Evolutionary conservation across 2,329 filamentous ascomycete genomes (phyloP).

Genomic region (Alternaria gaisen): DNA sequence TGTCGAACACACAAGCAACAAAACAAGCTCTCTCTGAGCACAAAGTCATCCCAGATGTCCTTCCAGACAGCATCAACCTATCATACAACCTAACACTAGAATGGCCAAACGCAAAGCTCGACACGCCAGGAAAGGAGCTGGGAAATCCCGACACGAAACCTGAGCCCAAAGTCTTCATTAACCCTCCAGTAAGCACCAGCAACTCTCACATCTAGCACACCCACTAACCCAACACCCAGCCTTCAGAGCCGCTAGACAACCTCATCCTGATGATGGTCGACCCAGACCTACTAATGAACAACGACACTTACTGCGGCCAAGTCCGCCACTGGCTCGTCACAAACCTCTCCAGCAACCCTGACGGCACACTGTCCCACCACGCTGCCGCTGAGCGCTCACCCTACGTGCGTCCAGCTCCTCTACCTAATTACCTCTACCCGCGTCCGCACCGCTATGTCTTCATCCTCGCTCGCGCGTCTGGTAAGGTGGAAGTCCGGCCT

Average conservation of each 20-base stretch:
- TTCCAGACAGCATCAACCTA: constrained; percentile 17
- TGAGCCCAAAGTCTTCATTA: constrained; percentile 25
- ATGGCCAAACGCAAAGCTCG: constrained; percentile 26
- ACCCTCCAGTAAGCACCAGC: constrained; percentile 16
- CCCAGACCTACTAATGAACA: constrained; percentile 33
- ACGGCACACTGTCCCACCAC: constrained; percentile 18
- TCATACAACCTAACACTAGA: constrained; percentile 24
- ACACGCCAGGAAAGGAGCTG: constrained; percentile 24
- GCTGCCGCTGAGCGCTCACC: constrained; percentile 21
- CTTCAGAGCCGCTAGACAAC: constrained; percentile 18
- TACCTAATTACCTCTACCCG: constrained; percentile 22
- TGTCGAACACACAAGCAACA: constrained; percentile 13
- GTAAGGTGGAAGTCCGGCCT: constrained; percentile 17
- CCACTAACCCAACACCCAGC: constrained; percentile 12
- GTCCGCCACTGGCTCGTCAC: constrained; percentile 36
- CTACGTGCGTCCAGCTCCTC: constrained; percentile 30
- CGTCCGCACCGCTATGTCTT: constrained; percentile 34
- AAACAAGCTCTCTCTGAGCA: constrained; percentile 17
- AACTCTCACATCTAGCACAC: no score
- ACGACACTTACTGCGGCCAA: constrained; percentile 34
- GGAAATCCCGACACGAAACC: constrained; percentile 26
- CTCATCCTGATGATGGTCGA: constrained; percentile 32
- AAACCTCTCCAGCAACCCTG: constrained; percentile 18
- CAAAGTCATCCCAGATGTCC: constrained; percentile 32
- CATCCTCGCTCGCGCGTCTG: constrained; percentile 23